Evolutionary conservation across 1,284 basidiomycete genomes (phyloP), one percentile per base, ranked within the genome.

Genomic region (Trametes polyzona): DNA sequence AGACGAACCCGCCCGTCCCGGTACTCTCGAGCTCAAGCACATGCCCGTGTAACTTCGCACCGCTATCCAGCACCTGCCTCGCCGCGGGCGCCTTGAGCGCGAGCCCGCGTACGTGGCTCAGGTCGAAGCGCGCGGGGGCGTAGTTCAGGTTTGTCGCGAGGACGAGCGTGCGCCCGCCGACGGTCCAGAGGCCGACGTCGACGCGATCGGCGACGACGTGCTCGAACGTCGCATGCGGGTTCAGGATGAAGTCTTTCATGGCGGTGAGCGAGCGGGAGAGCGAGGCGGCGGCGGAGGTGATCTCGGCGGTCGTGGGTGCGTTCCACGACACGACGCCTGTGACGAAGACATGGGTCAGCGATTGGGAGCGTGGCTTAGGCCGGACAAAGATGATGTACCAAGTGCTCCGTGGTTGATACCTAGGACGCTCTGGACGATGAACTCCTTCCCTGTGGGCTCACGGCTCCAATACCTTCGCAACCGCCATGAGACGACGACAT

Each of bases 391-490:
- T 14, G 1, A 29, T 70, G 26, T 63, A 80, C 83, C 86, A 11
- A 83, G 70, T 6, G 77, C 86, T 14, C 90, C 88, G 53, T 91
- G 88, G 63, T 89, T 90, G 66, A 91, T 83, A 0, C 80, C 84
- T 16, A 91, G 65, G 27, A 88, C 77, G 59, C 77, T 81, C 70
- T 88, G 74, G 3, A 89, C 79, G 9, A 87, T 74, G 68, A 83
- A 90, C 65, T 92, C 89, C 56, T 79, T 75, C 2, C 87, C 87
- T 1, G 85, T 89, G 0, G 89, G 90, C 26, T 71, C 72, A 4
- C 84, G 75, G 64, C 77, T 69, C 89, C 90, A 90, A 64, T 88
- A 90, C 16, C 86, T 88, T n/a, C n/a, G n/a, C n/a, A n/a, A n/a
- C n/a, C n/a, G n/a, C n/a, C n/a, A n/a, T n/a, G n/a, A n/a, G n/a